Evolutionary conservation across 306 rosid genomes (phyloP), one percentile per base, ranked within the genome.

Genomic region (Cucurbita ficifolia): DNA sequence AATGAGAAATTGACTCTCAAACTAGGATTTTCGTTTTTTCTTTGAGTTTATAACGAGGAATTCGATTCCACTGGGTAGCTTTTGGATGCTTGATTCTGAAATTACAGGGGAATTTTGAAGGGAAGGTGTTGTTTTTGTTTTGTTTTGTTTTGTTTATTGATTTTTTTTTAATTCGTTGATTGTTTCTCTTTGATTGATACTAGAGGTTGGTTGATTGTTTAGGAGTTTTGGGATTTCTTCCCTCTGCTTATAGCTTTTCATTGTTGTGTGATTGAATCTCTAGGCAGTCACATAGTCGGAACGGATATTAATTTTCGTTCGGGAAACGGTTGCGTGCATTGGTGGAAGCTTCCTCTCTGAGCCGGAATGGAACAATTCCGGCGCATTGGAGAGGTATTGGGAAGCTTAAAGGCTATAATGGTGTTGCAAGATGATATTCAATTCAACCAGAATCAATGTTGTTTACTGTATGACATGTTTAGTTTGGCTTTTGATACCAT

Each of bases 301-400:
- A 45, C 21, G 39, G 54, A 48, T 69, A 14, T 69, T 13, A 16
- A 16, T 22, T 46, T 6, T 4, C 56, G 36, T 21, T 46, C 2
- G 43, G 12, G 74, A 29, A 43, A 17, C 42, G 57, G 22, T 49
- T 70, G 8, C 1, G 42, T 68, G 39, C 7, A 4, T 70, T 10
- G 2, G 43, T 39, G 33, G 16, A 36, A 6, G 11, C 5, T 8
- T 71, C 12, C 65, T 57, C 57, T 56, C 72, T 71, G 54, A 48
- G 77, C 82, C 77, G 87, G 91, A 86, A 95, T 95, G 99, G 99
- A 95, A 75, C 96, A 91, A 68, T 90, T 89, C 90, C 97, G 99
- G 90, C 97, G 79, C 22, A 85, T 95, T 5, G 99, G 99, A 39
- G 99, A 95, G 91, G 91, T 88, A 52, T 72, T 91, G 52, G 99